Evolutionary conservation across 2,329 filamentous ascomycete genomes (phyloP), one percentile per base, ranked within the genome.

Genomic region (Pseudocercospora eumusae): DNA sequence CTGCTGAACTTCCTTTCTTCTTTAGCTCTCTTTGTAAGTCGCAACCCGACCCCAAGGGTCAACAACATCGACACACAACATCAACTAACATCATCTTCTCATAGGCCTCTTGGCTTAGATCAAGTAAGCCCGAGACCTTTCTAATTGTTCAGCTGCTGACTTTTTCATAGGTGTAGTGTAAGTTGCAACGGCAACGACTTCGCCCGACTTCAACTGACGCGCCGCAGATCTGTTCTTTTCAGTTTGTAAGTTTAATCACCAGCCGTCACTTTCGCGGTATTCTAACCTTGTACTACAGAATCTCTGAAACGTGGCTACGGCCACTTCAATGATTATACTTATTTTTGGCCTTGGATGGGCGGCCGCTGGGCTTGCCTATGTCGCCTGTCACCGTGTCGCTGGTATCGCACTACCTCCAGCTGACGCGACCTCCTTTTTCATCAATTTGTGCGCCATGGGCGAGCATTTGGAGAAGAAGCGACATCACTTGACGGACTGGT

Each of bases 321-420:
- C 40, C 21, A 47, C 45, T 52, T 57, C 56, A 23, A 53, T 42
- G 54, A 57, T 57, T 57, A 57, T 52, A 53, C 59, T 61, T 53
- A 61, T 61, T 61, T 61, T 61, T 62, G 55, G 28, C 56, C 31
- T 23, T 50, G 27, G 60, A 58, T 40, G 31, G 23, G 52, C 33
- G 40, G 36, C 45, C 60, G 45, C 60, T 62, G 47, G 56, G 60
- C 60, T 62, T 62, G 60, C 60, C 55, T 50, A 61, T 57, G 45
- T 42, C 36, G 55, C 52, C 21, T n/a, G 47, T 45, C 60, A 62
- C 60, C 47, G 60, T 62, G 60, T 62, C 55, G 36, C 55, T 50
- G 45, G 45, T 47, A 49, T 62, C 31, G 47, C 60, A 62, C 60
- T 62, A 62, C 47, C 55, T 49, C 54, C 45, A 36, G 55, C 36